A percentile compares a stretch with the other conserved stretches of the same genome.
phyloP scores from a whole-genome alignment of 371 early-diverging fungal genomes.

The Rhizopus sp. region DNA sequence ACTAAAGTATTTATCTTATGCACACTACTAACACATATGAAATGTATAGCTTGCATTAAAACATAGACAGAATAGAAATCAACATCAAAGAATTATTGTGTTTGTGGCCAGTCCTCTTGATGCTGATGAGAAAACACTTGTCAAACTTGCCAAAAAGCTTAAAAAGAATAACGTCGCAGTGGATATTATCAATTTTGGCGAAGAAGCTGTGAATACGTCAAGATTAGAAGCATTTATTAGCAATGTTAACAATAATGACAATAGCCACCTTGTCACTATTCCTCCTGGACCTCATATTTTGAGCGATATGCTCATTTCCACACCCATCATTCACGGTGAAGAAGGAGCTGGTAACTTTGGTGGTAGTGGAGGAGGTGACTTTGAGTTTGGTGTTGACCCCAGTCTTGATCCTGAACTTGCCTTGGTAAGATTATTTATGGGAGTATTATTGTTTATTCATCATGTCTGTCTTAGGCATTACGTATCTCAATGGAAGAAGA shows the following conservation, averaged over 20 bases:
- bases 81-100: slow-evolving; percentile 90
- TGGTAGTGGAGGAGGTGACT: slow-evolving; percentile 64
- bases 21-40: neutral
- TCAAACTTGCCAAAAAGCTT: slow-evolving; percentile 91
- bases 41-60: slow-evolving; percentile 84
- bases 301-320: slow-evolving; percentile 84
- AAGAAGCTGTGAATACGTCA: slow-evolving; percentile 86
- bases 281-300: slow-evolving; percentile 95
- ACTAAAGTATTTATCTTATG: neutral
- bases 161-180: slow-evolving; percentile 97
- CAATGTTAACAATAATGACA: slow-evolving; percentile 85
- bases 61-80: slow-evolving; percentile 96
- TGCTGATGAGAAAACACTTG: slow-evolving; percentile 82
- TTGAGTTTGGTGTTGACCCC: slow-evolving; percentile 97
- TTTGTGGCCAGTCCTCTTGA: slow-evolving; percentile 93
- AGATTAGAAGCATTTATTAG: slow-evolving; percentile 91
- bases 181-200: slow-evolving; percentile 97
- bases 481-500: slow-evolving; percentile 98
- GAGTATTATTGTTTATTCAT: no score
- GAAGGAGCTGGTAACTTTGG: slow-evolving; percentile 75
- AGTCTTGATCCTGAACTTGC: slow-evolving; percentile 96
- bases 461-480: slow-evolving; percentile 61
- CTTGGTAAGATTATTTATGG: slow-evolving; percentile 52
- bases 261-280: slow-evolving; percentile 88
- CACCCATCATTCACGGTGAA: slow-evolving; percentile 86